A percentile compares a stretch with the other conserved stretches of the same genome.
Conservation (phyloP, 441 rosid genomes). For the Hypseocharis bilobata region DNA sequence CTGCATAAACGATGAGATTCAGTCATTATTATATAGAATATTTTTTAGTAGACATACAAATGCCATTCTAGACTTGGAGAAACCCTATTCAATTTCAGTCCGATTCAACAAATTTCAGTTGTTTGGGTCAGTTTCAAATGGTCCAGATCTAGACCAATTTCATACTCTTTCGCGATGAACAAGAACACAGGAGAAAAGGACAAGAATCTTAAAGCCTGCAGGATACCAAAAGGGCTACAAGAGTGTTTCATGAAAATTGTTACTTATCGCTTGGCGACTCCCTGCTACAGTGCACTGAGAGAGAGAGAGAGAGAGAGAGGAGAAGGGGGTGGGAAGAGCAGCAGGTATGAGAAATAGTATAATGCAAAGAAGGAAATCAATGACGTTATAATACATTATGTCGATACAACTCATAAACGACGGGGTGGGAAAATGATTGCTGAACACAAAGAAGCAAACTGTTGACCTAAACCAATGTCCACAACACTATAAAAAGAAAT, state of each 20-base stretch:
- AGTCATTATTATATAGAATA: conserved; percentile 8
- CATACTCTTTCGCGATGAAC: background rate
- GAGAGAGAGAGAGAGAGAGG: background rate
- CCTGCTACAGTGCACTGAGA: background rate
- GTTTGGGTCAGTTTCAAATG: background rate
- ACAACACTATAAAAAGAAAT: background rate
- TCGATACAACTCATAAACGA: background rate
- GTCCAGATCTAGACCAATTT: background rate
- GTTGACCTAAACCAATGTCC: background rate
- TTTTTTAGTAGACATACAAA: conserved; percentile 9
- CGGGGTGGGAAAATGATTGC: background rate
- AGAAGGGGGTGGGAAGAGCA: no score
- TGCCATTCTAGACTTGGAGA: background rate
- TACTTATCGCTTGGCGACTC: background rate
- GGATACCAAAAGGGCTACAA: background rate
- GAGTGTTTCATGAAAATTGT: no score
- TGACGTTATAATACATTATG: background rate
- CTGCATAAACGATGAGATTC: conserved; percentile 34
- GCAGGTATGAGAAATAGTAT: background rate
- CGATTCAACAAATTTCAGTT: background rate
- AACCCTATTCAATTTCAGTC: background rate
- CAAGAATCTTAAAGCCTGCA: background rate
- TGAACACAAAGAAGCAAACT: background rate
- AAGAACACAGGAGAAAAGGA: background rate
- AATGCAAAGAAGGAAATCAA: background rate